Evolutionary conservation across 495 filamentous ascomycete genomes (phyloP).

Genomic region (Cercophora sp.): DNA sequence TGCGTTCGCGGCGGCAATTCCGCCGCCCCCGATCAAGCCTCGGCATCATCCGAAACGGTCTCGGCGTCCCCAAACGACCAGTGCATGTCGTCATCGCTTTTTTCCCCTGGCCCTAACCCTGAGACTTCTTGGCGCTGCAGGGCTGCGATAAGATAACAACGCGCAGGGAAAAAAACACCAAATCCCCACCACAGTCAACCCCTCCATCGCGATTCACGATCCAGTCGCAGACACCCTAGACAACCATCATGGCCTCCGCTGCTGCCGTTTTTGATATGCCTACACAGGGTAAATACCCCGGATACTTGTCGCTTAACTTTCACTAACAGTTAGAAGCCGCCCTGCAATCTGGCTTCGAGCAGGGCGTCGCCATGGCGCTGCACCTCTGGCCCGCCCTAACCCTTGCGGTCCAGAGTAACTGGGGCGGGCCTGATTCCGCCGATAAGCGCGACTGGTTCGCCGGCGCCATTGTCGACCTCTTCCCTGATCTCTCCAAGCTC

Average conservation of each 20-base stretch:
- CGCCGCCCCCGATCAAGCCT: background rate
- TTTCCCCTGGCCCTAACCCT: background rate
- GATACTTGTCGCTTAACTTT: background rate
- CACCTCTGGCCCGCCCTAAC: conserved; percentile 82
- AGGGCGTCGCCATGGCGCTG: conserved; percentile 73
- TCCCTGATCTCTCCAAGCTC: conserved; percentile 53
- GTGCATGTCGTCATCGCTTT: background rate
- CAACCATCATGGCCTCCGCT: background rate
- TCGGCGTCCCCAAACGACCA: too few species aligned
- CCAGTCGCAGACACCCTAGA: background rate
- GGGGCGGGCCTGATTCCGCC: conserved; percentile 77
- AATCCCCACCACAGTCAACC: conserved; percentile 17
- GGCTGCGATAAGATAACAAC: conserved; percentile 5
- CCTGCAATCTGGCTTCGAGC: conserved; percentile 69
- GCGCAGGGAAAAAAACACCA: background rate
- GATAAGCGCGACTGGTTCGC: conserved; percentile 98
- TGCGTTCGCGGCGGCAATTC: too few species aligned
- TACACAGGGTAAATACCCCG: background rate
- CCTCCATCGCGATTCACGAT: conserved; percentile 12
- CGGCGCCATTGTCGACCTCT: conserved; percentile 79
- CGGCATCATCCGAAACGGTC: too few species aligned
- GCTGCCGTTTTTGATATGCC: background rate
- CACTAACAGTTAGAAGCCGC: conserved; percentile 49
- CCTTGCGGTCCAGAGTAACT: conserved; percentile 79
- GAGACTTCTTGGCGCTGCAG: background rate